phyloP scores from a whole-genome alignment of 2,329 filamentous ascomycete genomes.

The Remersonia thermophila region DNA sequence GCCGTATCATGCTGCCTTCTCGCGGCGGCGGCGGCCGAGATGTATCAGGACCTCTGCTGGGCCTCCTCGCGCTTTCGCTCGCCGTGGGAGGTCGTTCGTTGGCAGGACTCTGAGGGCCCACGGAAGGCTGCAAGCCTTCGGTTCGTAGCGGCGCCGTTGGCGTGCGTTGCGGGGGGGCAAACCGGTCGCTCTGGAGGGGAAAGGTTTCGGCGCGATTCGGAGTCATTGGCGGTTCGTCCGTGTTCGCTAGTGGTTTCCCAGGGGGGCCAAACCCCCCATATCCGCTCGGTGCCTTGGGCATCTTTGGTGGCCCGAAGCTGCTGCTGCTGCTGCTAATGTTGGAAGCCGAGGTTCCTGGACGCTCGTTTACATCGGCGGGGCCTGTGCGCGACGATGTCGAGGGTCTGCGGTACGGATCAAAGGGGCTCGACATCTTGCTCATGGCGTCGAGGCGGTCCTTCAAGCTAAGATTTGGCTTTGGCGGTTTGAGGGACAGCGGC shows the following conservation, averaged over 20 bases:
- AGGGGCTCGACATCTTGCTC: slow-evolving; percentile 45
- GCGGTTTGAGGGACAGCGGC: slow-evolving; percentile 36
- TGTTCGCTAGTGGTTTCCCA: slow-evolving; percentile 24
- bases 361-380: slow-evolving; percentile 13
- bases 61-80: slow-evolving; percentile 23
- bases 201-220: slow-evolving; percentile 42
- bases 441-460: slow-evolving; percentile 54
- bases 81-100: slow-evolving; percentile 16
- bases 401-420: slow-evolving; percentile 36
- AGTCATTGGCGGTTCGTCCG: slow-evolving; percentile 25
- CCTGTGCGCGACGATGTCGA: slow-evolving; percentile 9
- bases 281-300: slow-evolving; percentile 34
- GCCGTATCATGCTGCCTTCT: slow-evolving; percentile 31
- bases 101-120: slow-evolving; percentile 12
- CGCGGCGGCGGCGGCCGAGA: slow-evolving; percentile 41
- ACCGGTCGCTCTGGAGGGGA: slow-evolving; percentile 28
- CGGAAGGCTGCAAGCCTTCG: slow-evolving; percentile 13
- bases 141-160: slow-evolving; percentile 36
- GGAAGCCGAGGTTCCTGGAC: slow-evolving; percentile 22
- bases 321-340: slow-evolving; percentile 24
- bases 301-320: slow-evolving; percentile 21
- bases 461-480: slow-evolving; percentile 31
- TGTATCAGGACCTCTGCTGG: slow-evolving; percentile 36
- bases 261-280: slow-evolving; percentile 47
- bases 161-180: slow-evolving; percentile 29